These are phyloP conservation scores for Teunomyces gatunensis DNA, from an alignment of 805 yeast genomes.

Conservation along the genomic window DNA sequence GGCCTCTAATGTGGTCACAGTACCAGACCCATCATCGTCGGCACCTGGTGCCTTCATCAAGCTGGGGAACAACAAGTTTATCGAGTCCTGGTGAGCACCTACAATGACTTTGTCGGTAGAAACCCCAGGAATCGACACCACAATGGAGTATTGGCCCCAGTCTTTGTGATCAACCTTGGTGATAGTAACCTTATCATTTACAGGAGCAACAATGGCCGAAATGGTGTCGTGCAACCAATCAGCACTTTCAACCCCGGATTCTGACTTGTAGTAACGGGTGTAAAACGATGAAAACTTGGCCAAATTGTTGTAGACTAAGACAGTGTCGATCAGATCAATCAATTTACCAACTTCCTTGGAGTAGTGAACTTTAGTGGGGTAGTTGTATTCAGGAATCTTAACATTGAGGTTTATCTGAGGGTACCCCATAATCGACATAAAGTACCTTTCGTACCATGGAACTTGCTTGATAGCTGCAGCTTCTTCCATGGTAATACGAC, in stretches of 20 bases:
- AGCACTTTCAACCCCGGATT: constrained; percentile 68
- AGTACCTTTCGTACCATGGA: constrained; percentile 4
- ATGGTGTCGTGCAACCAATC: constrained; percentile 62
- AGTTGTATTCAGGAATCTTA: constrained; percentile 37
- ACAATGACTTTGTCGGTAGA: constrained; percentile 58
- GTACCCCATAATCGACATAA: not conserved
- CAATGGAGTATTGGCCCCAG: constrained; percentile 78
- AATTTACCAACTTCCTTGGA: constrained; percentile 39
- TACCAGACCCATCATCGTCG: constrained; percentile 92
- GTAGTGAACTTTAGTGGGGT: constrained; percentile 49
- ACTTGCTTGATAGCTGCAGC: constrained; percentile 22
- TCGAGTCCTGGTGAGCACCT: constrained; percentile 89
- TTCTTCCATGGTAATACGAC: constrained; percentile 32
- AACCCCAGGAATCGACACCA: constrained; percentile 60
- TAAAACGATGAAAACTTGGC: constrained; percentile 64
- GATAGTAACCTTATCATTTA: constrained; percentile 31
- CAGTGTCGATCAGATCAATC: constrained; percentile 43
- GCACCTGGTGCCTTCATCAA: constrained; percentile 85
- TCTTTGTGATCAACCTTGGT: constrained; percentile 55
- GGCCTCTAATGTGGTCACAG: constrained; percentile 73
- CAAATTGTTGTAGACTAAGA: constrained; percentile 50
- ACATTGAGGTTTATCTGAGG: not conserved
- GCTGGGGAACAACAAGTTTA: constrained; percentile 69
- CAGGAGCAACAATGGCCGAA: constrained; percentile 32
- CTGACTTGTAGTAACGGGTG: constrained; percentile 74